These are phyloP conservation scores for Fraxinus angustifolia DNA, from an alignment of 305 asterid species.

Conservation along the genomic window DNA sequence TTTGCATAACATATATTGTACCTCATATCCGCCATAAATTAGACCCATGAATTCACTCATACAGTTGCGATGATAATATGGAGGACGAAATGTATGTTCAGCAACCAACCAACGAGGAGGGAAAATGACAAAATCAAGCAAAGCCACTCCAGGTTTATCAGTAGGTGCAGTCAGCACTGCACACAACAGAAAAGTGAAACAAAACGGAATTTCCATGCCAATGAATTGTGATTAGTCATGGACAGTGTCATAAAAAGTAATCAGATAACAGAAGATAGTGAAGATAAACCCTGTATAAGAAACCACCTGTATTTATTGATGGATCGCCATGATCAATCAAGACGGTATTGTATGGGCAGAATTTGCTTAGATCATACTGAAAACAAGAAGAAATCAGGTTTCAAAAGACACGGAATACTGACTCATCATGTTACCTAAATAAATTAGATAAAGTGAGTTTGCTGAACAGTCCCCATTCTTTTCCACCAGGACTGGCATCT, in stretches of 20 bases:
- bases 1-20: constrained; percentile 19
- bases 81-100: constrained; percentile 96
- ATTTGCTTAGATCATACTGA: constrained; percentile 90
- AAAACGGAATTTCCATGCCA: not conserved
- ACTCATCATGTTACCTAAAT: constrained; percentile 6
- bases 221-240: not conserved
- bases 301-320: constrained; percentile 83
- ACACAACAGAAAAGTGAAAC: constrained; percentile 21
- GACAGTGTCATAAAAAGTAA: constrained; percentile 3
- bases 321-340: constrained; percentile 91
- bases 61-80: constrained; percentile 94
- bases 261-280: not conserved
- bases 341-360: constrained; percentile 93
- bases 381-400: constrained; percentile 34
- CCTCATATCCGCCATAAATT: constrained; percentile 88
- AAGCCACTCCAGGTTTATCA: constrained; percentile 81
- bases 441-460: not conserved
- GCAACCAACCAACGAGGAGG: constrained; percentile 98
- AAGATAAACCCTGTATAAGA: constrained; percentile 7
- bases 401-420: constrained; percentile 4
- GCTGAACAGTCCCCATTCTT: not conserved
- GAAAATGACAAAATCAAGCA: constrained; percentile 94
- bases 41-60: constrained; percentile 99
- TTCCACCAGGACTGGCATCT: not conserved
- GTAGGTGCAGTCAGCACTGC: constrained; percentile 97